Evolutionary conservation across 2,329 filamentous ascomycete genomes (phyloP).

Genomic region (Graphilbum ipis-grandicollis): DNA sequence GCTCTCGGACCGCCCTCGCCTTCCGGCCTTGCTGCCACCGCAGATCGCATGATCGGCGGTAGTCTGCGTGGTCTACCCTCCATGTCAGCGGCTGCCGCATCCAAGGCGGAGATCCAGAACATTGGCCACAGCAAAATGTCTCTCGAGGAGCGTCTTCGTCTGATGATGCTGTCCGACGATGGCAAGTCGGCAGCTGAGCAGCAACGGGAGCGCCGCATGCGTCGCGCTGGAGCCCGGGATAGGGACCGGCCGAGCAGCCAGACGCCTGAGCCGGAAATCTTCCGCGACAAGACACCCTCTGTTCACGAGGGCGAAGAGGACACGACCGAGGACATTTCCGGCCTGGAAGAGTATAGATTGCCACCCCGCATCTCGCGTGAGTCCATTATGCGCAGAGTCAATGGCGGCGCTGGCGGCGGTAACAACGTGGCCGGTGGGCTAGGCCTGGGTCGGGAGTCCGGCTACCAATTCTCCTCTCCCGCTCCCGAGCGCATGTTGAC

Average conservation of each 20-base stretch:
- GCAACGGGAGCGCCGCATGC: conserved; percentile 52
- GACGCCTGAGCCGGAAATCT: conserved; percentile 22
- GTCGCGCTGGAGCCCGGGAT: conserved; percentile 39
- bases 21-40: conserved; percentile 47
- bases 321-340: conserved; percentile 40
- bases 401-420: no score
- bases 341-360: conserved; percentile 44
- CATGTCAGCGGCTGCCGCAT: conserved; percentile 51
- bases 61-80: conserved; percentile 51
- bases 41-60: conserved; percentile 48
- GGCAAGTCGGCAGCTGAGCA: conserved; percentile 44
- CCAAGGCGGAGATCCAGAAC: conserved; percentile 62
- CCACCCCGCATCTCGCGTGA: conserved; percentile 78
- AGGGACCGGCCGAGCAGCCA: conserved; percentile 22
- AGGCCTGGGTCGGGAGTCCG: conserved; percentile 37
- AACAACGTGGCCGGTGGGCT: no score
- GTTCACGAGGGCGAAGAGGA: conserved; percentile 38
- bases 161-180: conserved; percentile 75
- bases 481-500: conserved; percentile 35
- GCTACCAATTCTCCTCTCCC: conserved; percentile 47
- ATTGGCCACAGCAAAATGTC: conserved; percentile 64
- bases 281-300: conserved; percentile 17
- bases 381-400: conserved; percentile 78
- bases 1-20: conserved; percentile 31
- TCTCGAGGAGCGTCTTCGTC: conserved; percentile 66